These are phyloP conservation scores for Lagenidium giganteum DNA, from an alignment of 352 stramenopile species.

Conservation along the genomic window DNA sequence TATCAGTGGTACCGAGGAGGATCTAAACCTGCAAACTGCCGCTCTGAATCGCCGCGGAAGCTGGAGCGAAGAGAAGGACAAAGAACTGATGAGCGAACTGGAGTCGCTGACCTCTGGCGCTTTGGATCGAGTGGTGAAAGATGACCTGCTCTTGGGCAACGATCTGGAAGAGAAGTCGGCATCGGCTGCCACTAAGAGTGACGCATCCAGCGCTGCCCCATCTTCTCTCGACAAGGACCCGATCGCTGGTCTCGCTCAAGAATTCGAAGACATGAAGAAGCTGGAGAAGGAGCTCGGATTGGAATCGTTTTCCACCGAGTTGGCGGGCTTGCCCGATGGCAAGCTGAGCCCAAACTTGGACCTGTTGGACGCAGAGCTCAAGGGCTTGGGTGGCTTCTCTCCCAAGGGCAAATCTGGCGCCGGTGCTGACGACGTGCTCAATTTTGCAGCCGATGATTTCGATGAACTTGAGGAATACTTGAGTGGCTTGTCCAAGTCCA, in stretches of 20 bases:
- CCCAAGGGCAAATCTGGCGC: conserved; percentile 38
- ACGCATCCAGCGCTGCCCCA: conserved; percentile 8
- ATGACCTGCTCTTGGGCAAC: conserved; percentile 16
- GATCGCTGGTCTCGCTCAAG: conserved; percentile 41
- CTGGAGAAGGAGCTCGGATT: conserved; percentile 81
- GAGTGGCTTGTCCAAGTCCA: conserved; percentile 60
- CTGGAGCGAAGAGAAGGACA: conserved; percentile 84
- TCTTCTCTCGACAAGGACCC: conserved; percentile 22
- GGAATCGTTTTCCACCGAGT: conserved; percentile 43
- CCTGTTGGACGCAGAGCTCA: conserved; percentile 66
- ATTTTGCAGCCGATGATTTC: conserved; percentile 86
- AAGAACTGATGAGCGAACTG: conserved; percentile 81
- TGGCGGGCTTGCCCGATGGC: conserved; percentile 32
- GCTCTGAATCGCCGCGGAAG: conserved; percentile 60
- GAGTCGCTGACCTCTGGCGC: conserved; percentile 68
- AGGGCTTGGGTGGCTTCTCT: conserved; percentile 52
- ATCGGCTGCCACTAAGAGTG: neutral
- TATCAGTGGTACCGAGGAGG: conserved; percentile 63
- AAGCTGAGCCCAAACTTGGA: conserved; percentile 64
- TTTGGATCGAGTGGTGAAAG: conserved; percentile 35
- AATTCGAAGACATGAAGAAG: conserved; percentile 82
- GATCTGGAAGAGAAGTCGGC: conserved; percentile 42
- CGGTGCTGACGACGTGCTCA: conserved; percentile 61
- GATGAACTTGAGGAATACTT: conserved; percentile 87
- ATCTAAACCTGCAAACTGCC: conserved; percentile 22